Percentiles rank a stretch among this genome's conserved stretches.
These are phyloP conservation scores for Arthrobotrys conoides DNA, from an alignment of 2,329 filamentous ascomycete species.

Conservation along the genomic window DNA sequence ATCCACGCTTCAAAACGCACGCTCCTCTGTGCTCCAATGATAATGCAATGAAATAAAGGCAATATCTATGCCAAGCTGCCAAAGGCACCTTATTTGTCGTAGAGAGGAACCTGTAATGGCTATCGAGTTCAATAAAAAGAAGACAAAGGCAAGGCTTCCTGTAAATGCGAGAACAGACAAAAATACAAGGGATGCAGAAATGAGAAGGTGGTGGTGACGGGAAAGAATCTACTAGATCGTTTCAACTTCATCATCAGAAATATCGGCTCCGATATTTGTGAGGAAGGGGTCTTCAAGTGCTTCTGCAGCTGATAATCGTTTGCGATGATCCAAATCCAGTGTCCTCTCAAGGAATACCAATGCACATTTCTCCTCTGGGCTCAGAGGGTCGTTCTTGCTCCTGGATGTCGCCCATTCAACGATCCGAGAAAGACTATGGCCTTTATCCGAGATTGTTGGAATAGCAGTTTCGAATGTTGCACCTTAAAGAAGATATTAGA, in stretches of 20 bases:
- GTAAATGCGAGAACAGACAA: constrained; percentile 7
- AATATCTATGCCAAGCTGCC: not conserved
- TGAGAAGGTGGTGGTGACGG: not conserved
- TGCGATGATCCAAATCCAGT: constrained; percentile 81
- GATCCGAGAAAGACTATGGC: constrained; percentile 92
- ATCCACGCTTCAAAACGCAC: constrained; percentile 10
- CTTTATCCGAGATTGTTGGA: constrained; percentile 86
- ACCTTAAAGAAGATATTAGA: constrained; percentile 45
- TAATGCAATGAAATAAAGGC: constrained; percentile 10
- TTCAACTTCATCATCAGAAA: constrained; percentile 65
- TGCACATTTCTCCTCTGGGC: constrained; percentile 78
- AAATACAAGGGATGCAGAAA: not conserved
- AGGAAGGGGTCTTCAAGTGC: constrained; percentile 82
- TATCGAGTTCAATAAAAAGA: not conserved
- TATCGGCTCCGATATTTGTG: constrained; percentile 65
- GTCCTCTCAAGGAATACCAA: constrained; percentile 80
- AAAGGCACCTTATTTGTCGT: not conserved
- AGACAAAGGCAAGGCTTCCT: not conserved
- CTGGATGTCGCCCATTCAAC: constrained; percentile 94
- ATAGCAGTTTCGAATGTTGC: constrained; percentile 93
- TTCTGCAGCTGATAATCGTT: constrained; percentile 80
- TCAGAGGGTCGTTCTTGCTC: constrained; percentile 74
- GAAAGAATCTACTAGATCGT: constrained; percentile 17
- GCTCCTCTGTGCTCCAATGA: constrained; percentile 13
- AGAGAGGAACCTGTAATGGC: not conserved